Conservation (phyloP, 192 early-diverging fungal genomes). For the Backusella tarrabulga region DNA sequence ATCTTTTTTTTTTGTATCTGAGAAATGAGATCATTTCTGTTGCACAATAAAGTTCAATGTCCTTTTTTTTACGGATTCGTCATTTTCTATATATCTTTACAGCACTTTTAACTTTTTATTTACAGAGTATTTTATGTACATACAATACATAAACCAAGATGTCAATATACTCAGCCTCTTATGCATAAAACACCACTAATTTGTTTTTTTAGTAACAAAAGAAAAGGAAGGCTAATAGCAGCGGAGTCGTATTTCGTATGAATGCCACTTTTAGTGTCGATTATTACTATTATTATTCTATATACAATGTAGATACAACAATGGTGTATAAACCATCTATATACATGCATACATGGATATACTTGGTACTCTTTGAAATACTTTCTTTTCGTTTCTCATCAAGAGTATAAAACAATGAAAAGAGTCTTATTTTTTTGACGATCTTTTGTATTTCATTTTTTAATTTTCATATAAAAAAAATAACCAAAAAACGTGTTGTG, state of each 20-base stretch:
- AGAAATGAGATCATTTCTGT: not conserved
- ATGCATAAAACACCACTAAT: not conserved
- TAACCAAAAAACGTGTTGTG: slow-evolving; percentile 1
- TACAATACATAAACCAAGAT: not conserved
- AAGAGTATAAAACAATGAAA: no score
- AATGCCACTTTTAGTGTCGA: not conserved
- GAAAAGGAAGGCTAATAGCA: not conserved
- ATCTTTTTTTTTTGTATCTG: not conserved
- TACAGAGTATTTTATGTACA: not conserved
- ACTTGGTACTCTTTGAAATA: no score
- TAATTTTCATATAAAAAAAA: not conserved
- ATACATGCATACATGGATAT: no score
- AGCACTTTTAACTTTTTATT: not conserved
- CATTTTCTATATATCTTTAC: not conserved
- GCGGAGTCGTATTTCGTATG: not conserved
- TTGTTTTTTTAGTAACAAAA: not conserved
- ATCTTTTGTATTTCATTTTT: not conserved
- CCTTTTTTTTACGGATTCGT: not conserved
- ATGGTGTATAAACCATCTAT: no score
- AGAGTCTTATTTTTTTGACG: not conserved
- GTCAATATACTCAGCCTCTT: not conserved
- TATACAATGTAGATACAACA: no score
- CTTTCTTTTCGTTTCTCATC: no score
- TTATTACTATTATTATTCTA: not conserved
- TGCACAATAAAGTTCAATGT: not conserved